phyloP scores from a whole-genome alignment of 1,284 basidiomycete genomes.

The Coniferiporia sulphurascens region DNA sequence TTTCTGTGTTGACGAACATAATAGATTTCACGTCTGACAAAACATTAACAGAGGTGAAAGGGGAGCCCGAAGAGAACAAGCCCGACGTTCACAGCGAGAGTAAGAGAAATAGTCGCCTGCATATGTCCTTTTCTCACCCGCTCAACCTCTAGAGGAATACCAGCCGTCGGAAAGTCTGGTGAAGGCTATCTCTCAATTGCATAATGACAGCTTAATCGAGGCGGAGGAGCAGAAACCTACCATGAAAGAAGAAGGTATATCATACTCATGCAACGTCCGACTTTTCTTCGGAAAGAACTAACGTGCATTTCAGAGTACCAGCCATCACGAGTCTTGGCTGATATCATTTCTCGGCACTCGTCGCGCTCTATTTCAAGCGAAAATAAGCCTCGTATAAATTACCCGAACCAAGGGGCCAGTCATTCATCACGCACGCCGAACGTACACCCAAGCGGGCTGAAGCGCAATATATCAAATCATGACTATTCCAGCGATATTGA shows the following conservation, averaged over 20 bases:
- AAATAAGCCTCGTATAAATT: not conserved
- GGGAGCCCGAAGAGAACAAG: not conserved
- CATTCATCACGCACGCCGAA: too few species aligned
- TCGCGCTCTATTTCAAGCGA: not conserved
- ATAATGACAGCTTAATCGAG: not conserved
- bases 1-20: too few species aligned
- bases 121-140: not conserved
- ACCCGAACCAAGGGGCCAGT: too few species aligned
- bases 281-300: not conserved
- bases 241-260: not conserved
- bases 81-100: not conserved
- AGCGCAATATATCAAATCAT: too few species aligned
- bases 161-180: not conserved
- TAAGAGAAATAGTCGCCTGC: not conserved
- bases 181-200: not conserved
- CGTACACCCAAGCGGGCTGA: too few species aligned
- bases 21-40: not conserved
- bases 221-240: not conserved
- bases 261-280: not conserved
- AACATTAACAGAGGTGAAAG: not conserved
- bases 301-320: not conserved
- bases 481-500: too few species aligned
- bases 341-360: not conserved
- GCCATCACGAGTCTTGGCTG: not conserved
- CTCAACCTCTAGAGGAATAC: not conserved